Evolutionary conservation across 2,329 filamentous ascomycete species (phyloP).

Genomic region (Gnomoniopsis smithogilvyi): DNA sequence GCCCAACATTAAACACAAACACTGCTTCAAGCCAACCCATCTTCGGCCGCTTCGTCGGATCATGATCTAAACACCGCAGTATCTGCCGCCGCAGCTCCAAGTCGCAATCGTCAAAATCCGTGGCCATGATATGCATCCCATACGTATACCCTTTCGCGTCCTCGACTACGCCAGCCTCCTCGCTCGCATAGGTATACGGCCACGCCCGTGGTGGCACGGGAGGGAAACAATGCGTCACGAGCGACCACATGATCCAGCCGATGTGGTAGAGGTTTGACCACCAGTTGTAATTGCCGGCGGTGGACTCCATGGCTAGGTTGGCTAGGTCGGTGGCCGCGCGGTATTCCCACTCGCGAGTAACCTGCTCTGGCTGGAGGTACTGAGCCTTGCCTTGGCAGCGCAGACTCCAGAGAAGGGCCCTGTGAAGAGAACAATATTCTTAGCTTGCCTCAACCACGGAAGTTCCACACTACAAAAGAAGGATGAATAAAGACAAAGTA

Average conservation of each 20-base stretch:
- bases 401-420: neutral
- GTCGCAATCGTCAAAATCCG: neutral
- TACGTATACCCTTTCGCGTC: neutral
- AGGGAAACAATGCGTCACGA: neutral
- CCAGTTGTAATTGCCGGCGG: neutral
- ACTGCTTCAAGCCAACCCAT: neutral
- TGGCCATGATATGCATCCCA: neutral
- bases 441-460: neutral
- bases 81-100: neutral
- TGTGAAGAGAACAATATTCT: no score
- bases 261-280: slow-evolving; percentile 1
- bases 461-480: no score
- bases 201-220: neutral
- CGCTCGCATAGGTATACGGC: neutral
- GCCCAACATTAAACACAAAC: neutral
- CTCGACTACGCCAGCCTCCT: neutral
- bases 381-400: neutral
- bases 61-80: neutral
- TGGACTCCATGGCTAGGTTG: neutral
- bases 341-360: slow-evolving; percentile 1
- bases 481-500: neutral
- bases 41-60: neutral
- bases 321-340: neutral
- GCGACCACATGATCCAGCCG: neutral
- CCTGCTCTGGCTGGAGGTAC: neutral